Conservation (phyloP, 2,329 filamentous ascomycete genomes). For the Talaromyces sp. region DNA sequence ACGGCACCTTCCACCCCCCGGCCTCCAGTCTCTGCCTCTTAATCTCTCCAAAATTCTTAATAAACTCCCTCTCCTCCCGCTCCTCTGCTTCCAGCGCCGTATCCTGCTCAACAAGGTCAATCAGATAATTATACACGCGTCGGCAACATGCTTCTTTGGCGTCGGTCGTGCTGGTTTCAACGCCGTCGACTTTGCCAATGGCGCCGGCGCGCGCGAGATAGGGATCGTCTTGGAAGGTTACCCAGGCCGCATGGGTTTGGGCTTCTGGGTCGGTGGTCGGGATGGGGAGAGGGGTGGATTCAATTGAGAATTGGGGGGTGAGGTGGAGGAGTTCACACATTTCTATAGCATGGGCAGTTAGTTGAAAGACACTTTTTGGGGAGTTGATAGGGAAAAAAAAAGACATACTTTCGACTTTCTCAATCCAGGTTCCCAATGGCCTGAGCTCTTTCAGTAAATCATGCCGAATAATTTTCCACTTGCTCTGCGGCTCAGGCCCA, state of each 20-base stretch:
- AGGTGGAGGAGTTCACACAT: slow-evolving; percentile 21
- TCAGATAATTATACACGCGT: slow-evolving; percentile 24
- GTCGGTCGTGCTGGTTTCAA: slow-evolving; percentile 3
- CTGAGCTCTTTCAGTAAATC: slow-evolving; percentile 14
- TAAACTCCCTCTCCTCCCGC: slow-evolving; percentile 5
- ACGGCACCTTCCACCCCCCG: background rate
- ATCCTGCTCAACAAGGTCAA: slow-evolving; percentile 26
- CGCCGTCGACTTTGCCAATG: slow-evolving; percentile 17
- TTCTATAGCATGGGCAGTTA: slow-evolving; percentile 11
- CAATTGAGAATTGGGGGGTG: background rate
- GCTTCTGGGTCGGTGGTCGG: background rate
- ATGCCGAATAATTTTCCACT: slow-evolving; percentile 17
- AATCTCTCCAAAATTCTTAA: slow-evolving; percentile 1
- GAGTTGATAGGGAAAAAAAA: background rate
- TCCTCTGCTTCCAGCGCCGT: slow-evolving; percentile 9
- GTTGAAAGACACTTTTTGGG: background rate
- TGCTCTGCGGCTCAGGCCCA: slow-evolving; percentile 9
- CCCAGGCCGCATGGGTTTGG: slow-evolving; percentile 11
- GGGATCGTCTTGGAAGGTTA: slow-evolving; percentile 22
- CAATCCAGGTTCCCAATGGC: slow-evolving; percentile 4
- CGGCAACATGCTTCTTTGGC: slow-evolving; percentile 22
- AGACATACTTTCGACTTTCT: slow-evolving; percentile 20
- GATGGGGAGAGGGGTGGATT: background rate
- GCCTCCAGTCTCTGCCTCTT: background rate
- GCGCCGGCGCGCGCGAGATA: slow-evolving; percentile 26